Evolutionary conservation across 2,329 filamentous ascomycete genomes (phyloP), one percentile per base, ranked within the genome.

Genomic region (Fusarium sulawesiense): DNA sequence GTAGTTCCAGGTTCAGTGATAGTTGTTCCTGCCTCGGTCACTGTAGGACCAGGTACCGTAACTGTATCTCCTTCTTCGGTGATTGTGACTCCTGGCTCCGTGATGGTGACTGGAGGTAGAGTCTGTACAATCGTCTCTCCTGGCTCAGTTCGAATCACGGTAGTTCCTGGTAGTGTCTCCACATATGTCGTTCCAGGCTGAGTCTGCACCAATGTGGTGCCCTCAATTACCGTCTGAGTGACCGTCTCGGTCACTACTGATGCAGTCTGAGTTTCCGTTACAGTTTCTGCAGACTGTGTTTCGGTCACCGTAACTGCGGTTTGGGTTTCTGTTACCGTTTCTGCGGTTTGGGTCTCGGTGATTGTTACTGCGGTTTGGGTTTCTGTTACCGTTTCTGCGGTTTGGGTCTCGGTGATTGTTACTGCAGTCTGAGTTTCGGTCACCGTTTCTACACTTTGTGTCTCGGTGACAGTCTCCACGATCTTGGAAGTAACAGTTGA

Each of bases 1-100:
- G 66, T 70, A 13, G 55, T 42, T 29, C 64, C 65, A 12, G 55
- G 54, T 25, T 60, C 55, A 9, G 65, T 68, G 21, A 66, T 27
- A 13, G 66, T 70, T 18, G 47, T 50, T 34, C 47, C 47, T 7
- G 47, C 47, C 21, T 50, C 47, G 8, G 47, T 50, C n/a, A 50
- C 8, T 11, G 47, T 50, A n/a, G 47, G 30, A 25, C 47, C 47
- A 21, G 47, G 30, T 9, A 57, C 41, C 4, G 59, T 59, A 10
- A 70, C 30, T 16, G 65, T 70, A 16, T 34, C 53, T 32, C 60
- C 60, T 9, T 50, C 47, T 21, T 50, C 47, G 11, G 30, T 18
- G 42, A 48, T 13, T 44, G 58, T 23, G 48, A 60, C 29, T 34
- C 56, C 10, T n/a, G 64, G 63, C 23, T 42, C 55, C 3, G 55